phyloP scores from a whole-genome alignment of 176 grass and related monocot species.

The Typha latifolia region DNA sequence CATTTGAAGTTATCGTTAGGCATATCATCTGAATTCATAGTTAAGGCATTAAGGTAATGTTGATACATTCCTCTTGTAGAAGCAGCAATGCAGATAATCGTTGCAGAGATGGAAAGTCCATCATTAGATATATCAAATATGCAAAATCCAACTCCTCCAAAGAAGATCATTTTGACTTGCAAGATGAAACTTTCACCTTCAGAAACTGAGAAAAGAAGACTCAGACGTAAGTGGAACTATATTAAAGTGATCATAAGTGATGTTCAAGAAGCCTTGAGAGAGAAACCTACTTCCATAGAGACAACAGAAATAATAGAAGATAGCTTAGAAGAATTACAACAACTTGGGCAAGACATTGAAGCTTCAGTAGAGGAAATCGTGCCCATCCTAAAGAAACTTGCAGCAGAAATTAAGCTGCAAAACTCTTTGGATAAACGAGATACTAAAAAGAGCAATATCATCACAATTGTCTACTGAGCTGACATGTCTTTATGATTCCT shows the following conservation, averaged over 20 bases:
- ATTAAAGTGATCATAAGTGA: constrained; percentile 16
- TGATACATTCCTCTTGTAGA: no score
- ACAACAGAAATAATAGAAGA: constrained; percentile 19
- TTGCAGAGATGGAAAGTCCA: no score
- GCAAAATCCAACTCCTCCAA: background rate
- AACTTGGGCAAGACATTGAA: constrained; percentile 17
- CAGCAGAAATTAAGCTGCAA: constrained; percentile 22
- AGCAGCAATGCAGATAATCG: no score
- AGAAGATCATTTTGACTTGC: constrained; percentile 13
- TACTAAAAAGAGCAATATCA: constrained; percentile 14
- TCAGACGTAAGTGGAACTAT: constrained; percentile 25
- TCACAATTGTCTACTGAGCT: constrained; percentile 13
- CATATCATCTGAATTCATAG: no score
- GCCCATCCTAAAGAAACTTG: constrained; percentile 16
- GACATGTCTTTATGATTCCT: constrained; percentile 4
- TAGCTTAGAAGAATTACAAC: constrained; percentile 14
- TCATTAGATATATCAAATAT: no score
- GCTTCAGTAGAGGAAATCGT: constrained; percentile 15
- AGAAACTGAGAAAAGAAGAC: constrained; percentile 19
- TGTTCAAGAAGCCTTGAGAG: constrained; percentile 24
- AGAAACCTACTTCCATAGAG: constrained; percentile 12
- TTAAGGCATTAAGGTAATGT: no score
- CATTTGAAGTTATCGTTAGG: no score
- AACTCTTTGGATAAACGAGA: constrained; percentile 15
- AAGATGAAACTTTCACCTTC: constrained; percentile 6